Percentiles rank a stretch among this genome's conserved stretches.
phyloP scores from a whole-genome alignment of 768 basidiomycete species.

The Podaxis mareebaensis region DNA sequence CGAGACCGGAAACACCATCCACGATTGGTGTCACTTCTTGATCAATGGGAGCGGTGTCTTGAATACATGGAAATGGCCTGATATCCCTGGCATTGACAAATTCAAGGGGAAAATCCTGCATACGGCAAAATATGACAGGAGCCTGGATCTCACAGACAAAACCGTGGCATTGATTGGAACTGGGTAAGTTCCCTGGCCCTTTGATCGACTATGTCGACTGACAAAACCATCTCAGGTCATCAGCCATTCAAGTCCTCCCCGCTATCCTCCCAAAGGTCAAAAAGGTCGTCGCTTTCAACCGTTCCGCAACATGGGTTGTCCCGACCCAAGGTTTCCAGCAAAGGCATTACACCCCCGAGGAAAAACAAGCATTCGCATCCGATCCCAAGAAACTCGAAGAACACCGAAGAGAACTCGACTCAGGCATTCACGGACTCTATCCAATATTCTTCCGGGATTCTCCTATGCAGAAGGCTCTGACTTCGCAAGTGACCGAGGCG shows the following conservation, averaged over 20 bases:
- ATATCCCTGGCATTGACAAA: conserved; percentile 33
- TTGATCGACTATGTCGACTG: neutral
- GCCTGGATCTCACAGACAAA: conserved; percentile 33
- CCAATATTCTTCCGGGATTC: conserved; percentile 28
- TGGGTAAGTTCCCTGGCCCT: conserved; percentile 23
- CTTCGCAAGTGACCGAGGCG: conserved; percentile 23
- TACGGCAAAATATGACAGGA: conserved; percentile 33
- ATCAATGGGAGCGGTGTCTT: conserved; percentile 35
- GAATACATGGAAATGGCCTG: conserved; percentile 40
- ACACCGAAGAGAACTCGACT: conserved; percentile 41
- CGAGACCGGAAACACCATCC: conserved; percentile 18
- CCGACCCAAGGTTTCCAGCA: conserved; percentile 22
- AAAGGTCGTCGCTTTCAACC: conserved; percentile 32
- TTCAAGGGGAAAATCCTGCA: conserved; percentile 36
- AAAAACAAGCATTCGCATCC: conserved; percentile 35
- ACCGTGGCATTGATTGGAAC: conserved; percentile 40
- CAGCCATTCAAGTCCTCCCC: conserved; percentile 30
- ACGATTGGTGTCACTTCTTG: conserved; percentile 33
- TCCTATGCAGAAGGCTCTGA: conserved; percentile 28
- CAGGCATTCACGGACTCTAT: conserved; percentile 32
- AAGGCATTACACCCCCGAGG: conserved; percentile 35
- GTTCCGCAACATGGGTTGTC: conserved; percentile 29
- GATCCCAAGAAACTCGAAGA: conserved; percentile 37
- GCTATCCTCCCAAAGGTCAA: conserved; percentile 31
- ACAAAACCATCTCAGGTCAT: conserved; percentile 22